Base-by-base conservation (phyloP, 345 rosid genomes). In the Syzygium grande region DNA sequence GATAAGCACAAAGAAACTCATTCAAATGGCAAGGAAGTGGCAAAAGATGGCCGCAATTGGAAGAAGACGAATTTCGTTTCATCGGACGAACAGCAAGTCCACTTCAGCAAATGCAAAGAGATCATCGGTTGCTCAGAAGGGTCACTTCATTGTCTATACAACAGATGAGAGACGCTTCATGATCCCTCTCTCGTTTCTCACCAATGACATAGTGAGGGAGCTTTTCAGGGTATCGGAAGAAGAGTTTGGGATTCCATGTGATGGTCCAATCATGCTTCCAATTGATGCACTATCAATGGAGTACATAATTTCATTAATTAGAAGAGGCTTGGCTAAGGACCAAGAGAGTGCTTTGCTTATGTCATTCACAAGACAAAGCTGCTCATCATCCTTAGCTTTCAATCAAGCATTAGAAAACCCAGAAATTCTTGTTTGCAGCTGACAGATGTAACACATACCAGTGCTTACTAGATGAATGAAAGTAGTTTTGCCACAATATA, bases 221-320 rank as follows among this genome's bases (percentile, higher is more conserved):
- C 88, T 78, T 51, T 77, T 87, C 27, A 34, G 19, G 65, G 30
- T 78, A 30, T 52, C 85, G 22, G 85, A 87, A 77, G 88, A 87
- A 14, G 88, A 51, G 68, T 87, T 73, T 14, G 85, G 65, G 52
- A 27, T 52, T 17, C 34, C 85, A 58, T n/a, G 55, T 15, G 77
- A 84, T 15, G 89, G 92, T 56, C 93, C 92, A 21, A 91, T 92
- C 88, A 88, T 85, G 10, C 55, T 91, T 54, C 92, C 94, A 29
- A 89, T 88, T 12, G 92, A 93, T 88, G 89, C 89, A 0, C 73
- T 53, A 11, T 84, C 85, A 4, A 84, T 84, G 85, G 86, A 88
- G 58, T 90, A 90, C 84, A 65, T 93, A 1, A 84, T 91, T 21
- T 87, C 84, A 46, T 14, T 92, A 80, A 53, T 89, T 22, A 17